Base-by-base conservation (phyloP, 2,329 filamentous ascomycete genomes). In the Fusarium nanum region DNA sequence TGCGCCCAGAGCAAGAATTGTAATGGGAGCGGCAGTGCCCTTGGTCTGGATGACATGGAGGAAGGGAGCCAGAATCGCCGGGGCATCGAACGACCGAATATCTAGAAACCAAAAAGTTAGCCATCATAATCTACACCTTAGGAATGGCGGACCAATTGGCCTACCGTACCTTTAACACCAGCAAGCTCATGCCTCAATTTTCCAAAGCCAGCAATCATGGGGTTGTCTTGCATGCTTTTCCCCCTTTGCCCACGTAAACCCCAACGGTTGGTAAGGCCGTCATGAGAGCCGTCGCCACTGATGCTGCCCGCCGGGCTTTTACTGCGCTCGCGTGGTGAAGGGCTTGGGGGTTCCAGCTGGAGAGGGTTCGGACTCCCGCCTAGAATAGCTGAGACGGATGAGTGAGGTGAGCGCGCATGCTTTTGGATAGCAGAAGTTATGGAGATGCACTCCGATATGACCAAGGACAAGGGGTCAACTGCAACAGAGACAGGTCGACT, bases 371-470 rank as follows among this genome's bases (percentile, higher is more conserved):
- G 88, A 68, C 84, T 88, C 70, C 93, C 93, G 53, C 96, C 96
- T 32, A 99, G 86, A 66, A 99, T 99, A 56, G 95, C 95, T 40
- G 96, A 94, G 46, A 99, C 96, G 7, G 94, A 98, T 14, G 94
- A 97, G 79, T 98, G 94, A 49, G 94, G 93, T 86, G 95, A 98
- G 71, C 96, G 92, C 70, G 94, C 92, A 87, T 98, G 92, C 83
- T 99, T 99, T 77, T 97, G 94, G 88, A 99, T 98, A 66, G 94
- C 94, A 68, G 95, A 98, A 16, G 96, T 98, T 82, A 99, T 95
- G 47, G 94, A 95, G 78, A 98, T 98, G 81, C 96, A 99, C 90
- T 99, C 96, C 81, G 95, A 97, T 69, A 97, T 97, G 71, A 99
- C 94, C 75, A 99, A 85, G 50, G 94, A 94, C 60, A 97, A 91